Evolutionary conservation across 768 basidiomycete species (phyloP), one percentile per base, ranked within the genome.

Genomic region (Udeniomyces megalosporus): DNA sequence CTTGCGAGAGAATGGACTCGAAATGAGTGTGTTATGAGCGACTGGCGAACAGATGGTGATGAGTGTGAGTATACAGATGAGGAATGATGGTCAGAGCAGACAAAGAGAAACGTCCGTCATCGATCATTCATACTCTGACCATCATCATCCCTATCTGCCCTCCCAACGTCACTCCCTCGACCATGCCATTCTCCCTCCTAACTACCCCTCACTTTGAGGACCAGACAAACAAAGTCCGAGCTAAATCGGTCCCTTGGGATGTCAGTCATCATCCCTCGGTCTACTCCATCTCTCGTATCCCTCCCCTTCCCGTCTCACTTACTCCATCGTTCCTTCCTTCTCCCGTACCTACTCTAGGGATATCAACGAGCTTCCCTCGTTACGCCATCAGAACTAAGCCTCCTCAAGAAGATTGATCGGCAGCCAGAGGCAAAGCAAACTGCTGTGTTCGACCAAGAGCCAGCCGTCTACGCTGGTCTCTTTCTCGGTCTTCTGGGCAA

Each of bases 211-310:
- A 85, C 76, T 81, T 97, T 65, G 87, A 91, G 67, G 90, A 93
- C 67, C 81, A 78, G 69, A 85, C 88, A 8, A 78, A 83, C 57
- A 92, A 93, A 78, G 89, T 92, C 65, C 80, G 85, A 68, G 80
- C 84, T 8, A 95, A 92, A 73, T 83, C 84, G 1, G 88, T 95
- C 11, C 91, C 91, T 67, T 97, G 93, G 93, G 91, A 95, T 84
- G 93, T 93, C 62, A 62, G 77, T 64, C 31, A 46, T 42, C 35
- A 42, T 35, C 29, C 35, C 59, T 49, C 35, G 12, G 15, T 38
- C 32, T 32, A 17, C 28, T 29, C 11, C 35, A 4, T 22, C n/a
- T 45, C 35, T n/a, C 32, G 12, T 44, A 17, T 14, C 20, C 20
- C 26, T 31, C 48, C 24, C 26, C 28, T 20, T 51, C 31, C 46